Percentiles rank a stretch among this genome's conserved stretches.
Conservation (phyloP, 192 early-diverging fungal species). For the Rhizophagus sp. region DNA sequence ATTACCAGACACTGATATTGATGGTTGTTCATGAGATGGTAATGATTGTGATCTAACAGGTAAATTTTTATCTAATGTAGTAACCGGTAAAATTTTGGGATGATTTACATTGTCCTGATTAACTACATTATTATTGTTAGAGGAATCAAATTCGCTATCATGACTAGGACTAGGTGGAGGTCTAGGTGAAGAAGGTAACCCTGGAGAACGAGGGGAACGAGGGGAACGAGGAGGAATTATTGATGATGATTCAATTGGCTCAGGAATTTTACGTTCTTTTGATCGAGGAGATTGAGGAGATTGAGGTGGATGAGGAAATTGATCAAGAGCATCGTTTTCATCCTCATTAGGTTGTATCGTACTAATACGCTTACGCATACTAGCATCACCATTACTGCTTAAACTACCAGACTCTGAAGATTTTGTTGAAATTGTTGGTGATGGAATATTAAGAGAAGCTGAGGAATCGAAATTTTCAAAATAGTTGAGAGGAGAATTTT, state of each 20-base stretch:
- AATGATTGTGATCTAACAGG: slow-evolving; percentile 17
- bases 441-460: background rate
- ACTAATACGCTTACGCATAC: background rate
- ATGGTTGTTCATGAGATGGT: background rate
- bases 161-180: too few species aligned
- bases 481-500: background rate
- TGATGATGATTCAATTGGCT: background rate
- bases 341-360: background rate
- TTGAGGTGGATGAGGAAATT: background rate
- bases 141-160: background rate
- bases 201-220: background rate
- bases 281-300: background rate
- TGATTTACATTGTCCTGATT: background rate
- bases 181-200: slow-evolving; percentile 2
- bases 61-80: background rate
- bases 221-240: background rate
- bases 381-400: background rate
- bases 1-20: background rate
- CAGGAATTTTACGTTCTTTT: background rate
- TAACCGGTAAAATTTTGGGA: background rate
- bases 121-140: background rate
- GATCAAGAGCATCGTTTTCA: background rate
- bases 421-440: slow-evolving; percentile 22
- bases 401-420: slow-evolving; percentile 7
- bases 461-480: slow-evolving; percentile 11